Base-by-base conservation (phyloP, 2,329 filamentous ascomycete species). In the Aspergillus cejpii region DNA sequence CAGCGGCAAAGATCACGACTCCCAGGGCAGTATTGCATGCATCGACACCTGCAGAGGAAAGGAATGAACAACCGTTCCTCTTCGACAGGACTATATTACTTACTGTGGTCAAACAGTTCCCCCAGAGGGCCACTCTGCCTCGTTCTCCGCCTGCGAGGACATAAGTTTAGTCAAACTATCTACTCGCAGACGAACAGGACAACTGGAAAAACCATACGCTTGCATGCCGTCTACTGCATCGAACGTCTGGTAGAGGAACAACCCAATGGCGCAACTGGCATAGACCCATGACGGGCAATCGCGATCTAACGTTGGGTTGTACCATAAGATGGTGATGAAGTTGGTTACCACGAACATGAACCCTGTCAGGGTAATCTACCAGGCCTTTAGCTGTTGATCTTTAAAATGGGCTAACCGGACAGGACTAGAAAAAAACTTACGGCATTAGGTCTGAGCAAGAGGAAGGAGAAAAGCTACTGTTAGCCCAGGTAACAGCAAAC, bases 211-310 rank as follows among this genome's bases (percentile, higher is more conserved):
- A 41, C 78, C 85, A 65, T 75, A 88, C 82, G 92, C 92, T 67
- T 98, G 92, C 23, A 85, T 79, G 41, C 92, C 92, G 69, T 98
- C 92, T 20, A 97, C 89, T 1, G 91, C 92, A 69, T 98, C 92
- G 70, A 98, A 96, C 1, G 91, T 97, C 77, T 98, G 92, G 69
- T 98, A 98, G 41, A 97, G 68, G 66, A 97, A 96, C 54, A 98
- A 71, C 1, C 92, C 92, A 24, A 86, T 68, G 3, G 90, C 84
- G 87, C 90, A 98, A 60, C 81, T 85, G 55, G 84, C 85, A 74
- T 98, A 98, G 12, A 98, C 91, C 92, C 92, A 98, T 1, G 80
- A 65, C 7, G 92, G 92, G 64, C 91, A 97, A 66, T 98, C 87
- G 67, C 87, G 84, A 69, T 97, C 90, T 38, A 98, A 77, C 0